A percentile compares a stretch with the other conserved stretches of the same genome.
Evolutionary conservation across 1,284 basidiomycete species (phyloP).

Genomic region (Exobasidium cylindrosporum): DNA sequence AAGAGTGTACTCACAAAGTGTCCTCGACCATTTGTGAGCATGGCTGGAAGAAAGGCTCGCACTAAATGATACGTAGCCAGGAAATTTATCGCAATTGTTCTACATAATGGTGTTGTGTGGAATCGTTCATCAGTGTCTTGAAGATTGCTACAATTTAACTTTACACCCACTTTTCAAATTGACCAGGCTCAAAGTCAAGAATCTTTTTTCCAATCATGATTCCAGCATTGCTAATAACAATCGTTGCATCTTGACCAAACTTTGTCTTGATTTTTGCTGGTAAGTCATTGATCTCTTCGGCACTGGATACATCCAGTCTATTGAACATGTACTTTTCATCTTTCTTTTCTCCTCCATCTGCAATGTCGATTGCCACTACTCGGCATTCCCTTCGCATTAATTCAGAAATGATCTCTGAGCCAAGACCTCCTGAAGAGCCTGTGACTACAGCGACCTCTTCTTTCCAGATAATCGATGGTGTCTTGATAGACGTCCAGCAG

Average conservation of each 20-base stretch:
- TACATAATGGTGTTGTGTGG: not conserved
- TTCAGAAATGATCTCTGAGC: not conserved
- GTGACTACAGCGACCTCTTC: conserved; percentile 8
- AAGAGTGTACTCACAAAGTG: conserved; percentile 68
- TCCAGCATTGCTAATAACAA: conserved; percentile 94
- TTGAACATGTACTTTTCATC: not conserved
- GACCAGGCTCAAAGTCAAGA: conserved; percentile 71
- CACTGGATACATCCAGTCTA: not conserved
- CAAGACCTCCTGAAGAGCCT: conserved; percentile 2
- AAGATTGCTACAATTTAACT: no score
- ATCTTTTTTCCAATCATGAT: conserved; percentile 83
- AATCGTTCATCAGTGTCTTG: no score
- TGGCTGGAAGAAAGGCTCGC: conserved; percentile 86
- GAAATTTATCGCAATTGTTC: conserved; percentile 77
- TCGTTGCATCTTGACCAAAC: conserved; percentile 58
- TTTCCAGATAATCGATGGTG: conserved; percentile 1
- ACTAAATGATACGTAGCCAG: conserved; percentile 84
- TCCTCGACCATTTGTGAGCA: conserved; percentile 73
- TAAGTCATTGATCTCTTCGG: not conserved
- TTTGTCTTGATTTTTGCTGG: not conserved
- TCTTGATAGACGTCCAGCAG: not conserved
- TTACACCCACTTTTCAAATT: conserved; percentile 61
- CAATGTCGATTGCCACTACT: not conserved
- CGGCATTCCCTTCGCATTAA: not conserved
- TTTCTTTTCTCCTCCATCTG: not conserved